Evolutionary conservation across 495 filamentous ascomycete species (phyloP), one percentile per base, ranked within the genome.

Genomic region (Chaetomium cochliodes): DNA sequence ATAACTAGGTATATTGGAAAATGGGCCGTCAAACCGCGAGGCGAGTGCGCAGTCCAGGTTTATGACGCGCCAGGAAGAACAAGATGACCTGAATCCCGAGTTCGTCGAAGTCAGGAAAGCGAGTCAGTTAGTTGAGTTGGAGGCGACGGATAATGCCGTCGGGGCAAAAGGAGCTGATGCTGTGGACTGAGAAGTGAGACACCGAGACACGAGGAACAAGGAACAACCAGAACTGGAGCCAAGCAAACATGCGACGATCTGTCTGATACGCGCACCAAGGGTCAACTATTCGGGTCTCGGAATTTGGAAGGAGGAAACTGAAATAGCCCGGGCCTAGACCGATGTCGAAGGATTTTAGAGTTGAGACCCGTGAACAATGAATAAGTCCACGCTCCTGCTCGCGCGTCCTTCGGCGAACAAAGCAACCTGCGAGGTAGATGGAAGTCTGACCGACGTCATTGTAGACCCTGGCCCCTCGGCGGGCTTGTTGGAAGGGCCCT

Each of bases 371-470:
- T 54, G 56, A 22, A 59, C 63, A 60, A 66, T 61, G 26, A 55
- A 58, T 37, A 37, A 37, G 33, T 11, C 50, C 37, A 62, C 50
- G 50, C 50, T 41, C n/a, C 42, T 58, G 58, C 23, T 39, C 22
- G 5, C 30, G n/a, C 13, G 28, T n/a, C 26, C 26, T 20, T 55
- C 44, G 51, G 20, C 58, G 46, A 39, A 8, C 58, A 51, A 51
- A 33, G 28, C 58, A 39, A 39, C 26, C 23, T 58, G 30, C 28
- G n/a, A n/a, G n/a, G n/a, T n/a, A n/a, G n/a, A n/a, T 18, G 7
- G 11, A 39, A 16, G 18, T 28, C 23, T 18, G 53, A 63, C 60
- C 66, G 66, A 67, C 66, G 66, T 67, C 66, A 67, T 67, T 41
- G 18, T 37, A 37, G 33, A 37, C 33, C 33, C 33, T 37, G 33